Evolutionary conservation across 768 basidiomycete species (phyloP), one percentile per base, ranked within the genome.

Genomic region (Lanmaoa pseudosensibilis): DNA sequence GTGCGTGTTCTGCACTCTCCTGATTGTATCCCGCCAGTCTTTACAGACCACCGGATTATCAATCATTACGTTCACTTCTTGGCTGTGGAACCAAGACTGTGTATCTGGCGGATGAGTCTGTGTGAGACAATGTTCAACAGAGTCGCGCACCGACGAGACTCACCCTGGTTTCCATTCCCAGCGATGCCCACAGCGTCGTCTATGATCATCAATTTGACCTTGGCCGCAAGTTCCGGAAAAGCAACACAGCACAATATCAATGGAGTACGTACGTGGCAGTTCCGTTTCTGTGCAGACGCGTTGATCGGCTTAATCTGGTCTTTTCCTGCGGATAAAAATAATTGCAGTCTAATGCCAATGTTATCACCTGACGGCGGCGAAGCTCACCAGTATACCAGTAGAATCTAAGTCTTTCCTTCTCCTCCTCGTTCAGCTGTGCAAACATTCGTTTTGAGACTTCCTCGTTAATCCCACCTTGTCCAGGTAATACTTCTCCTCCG

Each of bases 381-480:
- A 36, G 30, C 66, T 51, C 47, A 64, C 69, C 73, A 6, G 79
- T 78, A 65, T 84, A 86, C 81, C 85, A 80, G 69, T 81, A 80
- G 58, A 84, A 78, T 58, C 75, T 72, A 19, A 82, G 71, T 40
- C 71, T 77, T 58, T 81, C 67, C 64, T 81, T 74, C 43, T 75
- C 74, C 38, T 77, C 75, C 27, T 73, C 72, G 4, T 74, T 71
- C 18, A 88, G 75, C 46, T 69, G 70, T 21, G 74, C 77, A 70
- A 80, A 88, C 74, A 90, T 80, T 37, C 74, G 72, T 57, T 81
- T 75, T 16, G 80, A 81, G 19, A 90, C 85, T 69, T 86, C 78
- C 58, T 87, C 85, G 66, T 90, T 90, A 36, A 82, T 88, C 2
- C 88, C 88, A 11, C 87, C 87, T 67, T 87, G 86, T 61, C 80